Evolutionary conservation across 345 rosid species (phyloP), one percentile per base, ranked within the genome.

Genomic region (Kernera saxatilis): DNA sequence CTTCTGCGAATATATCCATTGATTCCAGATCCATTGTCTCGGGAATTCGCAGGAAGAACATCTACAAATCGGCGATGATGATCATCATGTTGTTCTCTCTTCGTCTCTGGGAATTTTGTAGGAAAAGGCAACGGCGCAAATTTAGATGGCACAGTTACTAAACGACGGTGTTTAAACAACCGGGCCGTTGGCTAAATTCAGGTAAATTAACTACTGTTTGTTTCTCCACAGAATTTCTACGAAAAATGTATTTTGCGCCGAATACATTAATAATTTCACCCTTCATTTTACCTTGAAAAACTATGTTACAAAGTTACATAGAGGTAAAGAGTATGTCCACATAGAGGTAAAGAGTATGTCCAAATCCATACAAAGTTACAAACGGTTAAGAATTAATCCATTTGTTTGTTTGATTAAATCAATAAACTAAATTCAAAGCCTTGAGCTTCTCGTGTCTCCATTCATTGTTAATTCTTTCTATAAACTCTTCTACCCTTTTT

Each of bases 401-500:
- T 6, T 4, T 4, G 10, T 69, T 13, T n/a, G 25, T 8, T 59
- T 51, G 14, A 39, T 11, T 10, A 51, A n/a, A 18, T 67, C 23
- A 74, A 41, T 32, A 60, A 51, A 75, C 78, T 68, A 52, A 68
- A 19, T 57, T 67, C 19, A 75, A 68, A 41, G 78, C 18, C 12
- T 11, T 75, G 41, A 75, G 39, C 59, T 35, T 75, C 71, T 92
- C 95, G 25, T 72, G 85, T 18, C 61, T 82, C 95, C 96, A 85
- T 68, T 78, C 87, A 21, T 70, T 72, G 40, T 84, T 85, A 8
- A 87, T 73, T 36, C 84, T 84, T 19, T 77, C 75, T 18, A 86
- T 90, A 19, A 90, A 86, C 37, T 83, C 87, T 71, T 88, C 96
- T 1, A 70, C 80, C 41, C 88, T 84, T 74, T 64, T 86, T 60